A percentile compares a stretch with the other conserved stretches of the same genome.
These are phyloP conservation scores for Magnaporthiopsis incrustans DNA, from an alignment of 2,329 filamentous ascomycete genomes.

Conservation along the genomic window DNA sequence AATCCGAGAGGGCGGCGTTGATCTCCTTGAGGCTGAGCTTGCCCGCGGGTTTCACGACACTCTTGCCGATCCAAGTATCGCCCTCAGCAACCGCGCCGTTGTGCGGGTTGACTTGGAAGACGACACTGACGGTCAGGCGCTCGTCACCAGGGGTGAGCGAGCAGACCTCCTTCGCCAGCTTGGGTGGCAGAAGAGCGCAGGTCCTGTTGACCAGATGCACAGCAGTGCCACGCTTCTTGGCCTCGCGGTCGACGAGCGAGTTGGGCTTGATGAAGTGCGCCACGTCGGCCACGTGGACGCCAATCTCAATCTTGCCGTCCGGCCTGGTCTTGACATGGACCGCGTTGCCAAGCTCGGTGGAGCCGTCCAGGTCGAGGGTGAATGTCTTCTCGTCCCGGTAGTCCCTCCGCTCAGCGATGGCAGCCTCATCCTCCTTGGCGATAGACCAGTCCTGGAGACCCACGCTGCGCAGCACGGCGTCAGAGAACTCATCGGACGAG, in stretches of 20 bases:
- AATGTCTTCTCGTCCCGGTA: constrained; percentile 85
- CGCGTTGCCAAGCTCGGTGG: constrained; percentile 83
- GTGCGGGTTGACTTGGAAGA: constrained; percentile 81
- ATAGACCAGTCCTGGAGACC: constrained; percentile 88
- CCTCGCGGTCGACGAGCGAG: constrained; percentile 91
- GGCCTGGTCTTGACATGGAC: constrained; percentile 80
- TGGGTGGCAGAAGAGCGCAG: constrained; percentile 80
- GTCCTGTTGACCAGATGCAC: constrained; percentile 88
- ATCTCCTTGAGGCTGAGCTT: constrained; percentile 82
- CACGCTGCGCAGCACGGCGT: constrained; percentile 89
- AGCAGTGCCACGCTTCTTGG: constrained; percentile 93
- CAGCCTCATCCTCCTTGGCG: constrained; percentile 70
- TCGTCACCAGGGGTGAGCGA: constrained; percentile 82
- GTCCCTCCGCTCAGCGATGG: constrained; percentile 70
- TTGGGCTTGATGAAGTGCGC: constrained; percentile 96
- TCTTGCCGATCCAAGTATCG: constrained; percentile 89
- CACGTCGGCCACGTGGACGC: constrained; percentile 90
- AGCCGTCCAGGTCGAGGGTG: constrained; percentile 84
- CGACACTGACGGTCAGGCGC: constrained; percentile 81
- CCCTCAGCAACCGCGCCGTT: constrained; percentile 74
- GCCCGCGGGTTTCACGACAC: constrained; percentile 84
- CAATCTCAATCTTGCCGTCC: constrained; percentile 86
- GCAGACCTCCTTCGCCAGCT: constrained; percentile 79
- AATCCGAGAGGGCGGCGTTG: constrained; percentile 64
- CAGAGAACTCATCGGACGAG: constrained; percentile 92